Evolutionary conservation across 768 basidiomycete genomes (phyloP).

Genomic region (Multifurca ochricompacta): DNA sequence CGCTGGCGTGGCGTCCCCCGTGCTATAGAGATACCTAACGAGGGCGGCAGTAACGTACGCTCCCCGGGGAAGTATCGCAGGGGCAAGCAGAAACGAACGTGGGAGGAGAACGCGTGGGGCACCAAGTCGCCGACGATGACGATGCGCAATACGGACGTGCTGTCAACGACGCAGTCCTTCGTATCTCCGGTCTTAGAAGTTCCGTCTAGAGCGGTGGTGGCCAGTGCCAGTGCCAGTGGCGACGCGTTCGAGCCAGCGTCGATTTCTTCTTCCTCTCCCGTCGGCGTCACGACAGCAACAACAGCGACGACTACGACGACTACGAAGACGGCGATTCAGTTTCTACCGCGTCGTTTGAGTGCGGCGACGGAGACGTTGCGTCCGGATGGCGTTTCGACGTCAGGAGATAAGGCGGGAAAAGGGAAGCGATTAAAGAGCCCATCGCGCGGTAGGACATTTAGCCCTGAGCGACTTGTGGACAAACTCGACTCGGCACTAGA

Average conservation of each 20-base stretch:
- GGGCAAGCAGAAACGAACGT: background rate
- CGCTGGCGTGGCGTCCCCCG: constrained; percentile 18
- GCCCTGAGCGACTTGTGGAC: constrained; percentile 15
- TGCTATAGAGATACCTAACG: constrained; percentile 12
- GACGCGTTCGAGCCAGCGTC: background rate
- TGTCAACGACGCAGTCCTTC: background rate
- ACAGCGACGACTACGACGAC: background rate
- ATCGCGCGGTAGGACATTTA: constrained; percentile 12
- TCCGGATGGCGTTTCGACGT: background rate
- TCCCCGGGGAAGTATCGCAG: background rate
- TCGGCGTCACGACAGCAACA: no score
- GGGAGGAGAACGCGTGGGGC: background rate
- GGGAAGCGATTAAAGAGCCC: background rate
- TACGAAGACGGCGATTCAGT: background rate
- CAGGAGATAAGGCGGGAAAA: constrained; percentile 4
- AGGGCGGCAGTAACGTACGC: background rate
- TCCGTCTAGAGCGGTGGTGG: background rate
- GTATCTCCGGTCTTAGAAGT: background rate
- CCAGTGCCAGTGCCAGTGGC: background rate
- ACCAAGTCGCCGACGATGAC: constrained; percentile 1
- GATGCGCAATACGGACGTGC: background rate
- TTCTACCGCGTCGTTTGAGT: background rate
- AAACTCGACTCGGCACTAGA: constrained; percentile 17
- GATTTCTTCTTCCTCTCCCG: no score
- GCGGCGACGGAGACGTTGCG: background rate